Evolutionary conservation across 106 monocot species (phyloP).

Genomic region (Alisma plantagoaquatica): DNA sequence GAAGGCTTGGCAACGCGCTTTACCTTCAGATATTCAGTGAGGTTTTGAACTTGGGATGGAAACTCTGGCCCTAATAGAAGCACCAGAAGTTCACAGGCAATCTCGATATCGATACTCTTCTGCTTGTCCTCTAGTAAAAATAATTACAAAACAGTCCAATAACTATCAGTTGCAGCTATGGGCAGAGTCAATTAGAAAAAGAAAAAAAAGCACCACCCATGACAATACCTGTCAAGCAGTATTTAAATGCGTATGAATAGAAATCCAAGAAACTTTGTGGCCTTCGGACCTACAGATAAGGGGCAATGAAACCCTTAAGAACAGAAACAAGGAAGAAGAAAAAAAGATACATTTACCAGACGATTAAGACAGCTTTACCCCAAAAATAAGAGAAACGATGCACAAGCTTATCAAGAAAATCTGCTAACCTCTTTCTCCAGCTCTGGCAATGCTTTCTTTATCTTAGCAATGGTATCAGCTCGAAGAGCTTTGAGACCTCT

Average conservation of each 20-base stretch:
- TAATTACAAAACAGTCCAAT: too few relatives aligned
- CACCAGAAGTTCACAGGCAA: slow-evolving; percentile 58
- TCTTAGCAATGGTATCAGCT: slow-evolving; percentile 58
- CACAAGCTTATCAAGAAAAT: slow-evolving; percentile 26
- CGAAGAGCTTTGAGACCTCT: slow-evolving; percentile 60
- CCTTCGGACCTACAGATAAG: slow-evolving; percentile 64
- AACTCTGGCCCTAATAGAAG: slow-evolving; percentile 64
- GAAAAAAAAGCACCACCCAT: not conserved
- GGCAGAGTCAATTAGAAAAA: too few relatives aligned
- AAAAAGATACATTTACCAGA: not conserved
- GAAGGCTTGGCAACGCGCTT: too few relatives aligned
- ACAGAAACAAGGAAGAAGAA: not conserved
- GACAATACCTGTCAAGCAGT: slow-evolving; percentile 75
- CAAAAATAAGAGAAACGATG: slow-evolving; percentile 27
- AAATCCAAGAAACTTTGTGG: slow-evolving; percentile 69
- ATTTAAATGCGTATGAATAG: slow-evolving; percentile 78
- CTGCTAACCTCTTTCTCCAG: slow-evolving; percentile 51
- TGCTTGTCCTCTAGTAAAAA: slow-evolving; percentile 74
- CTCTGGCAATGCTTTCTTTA: slow-evolving; percentile 69
- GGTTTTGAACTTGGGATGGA: slow-evolving; percentile 48
- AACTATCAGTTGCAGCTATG: too few relatives aligned
- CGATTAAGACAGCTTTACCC: not conserved
- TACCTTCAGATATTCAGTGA: slow-evolving; percentile 79
- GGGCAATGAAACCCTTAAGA: too few relatives aligned
- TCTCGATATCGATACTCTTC: slow-evolving; percentile 83